Conservation (phyloP, 352 stramenopile genomes). For the Blastocystis sp. region DNA sequence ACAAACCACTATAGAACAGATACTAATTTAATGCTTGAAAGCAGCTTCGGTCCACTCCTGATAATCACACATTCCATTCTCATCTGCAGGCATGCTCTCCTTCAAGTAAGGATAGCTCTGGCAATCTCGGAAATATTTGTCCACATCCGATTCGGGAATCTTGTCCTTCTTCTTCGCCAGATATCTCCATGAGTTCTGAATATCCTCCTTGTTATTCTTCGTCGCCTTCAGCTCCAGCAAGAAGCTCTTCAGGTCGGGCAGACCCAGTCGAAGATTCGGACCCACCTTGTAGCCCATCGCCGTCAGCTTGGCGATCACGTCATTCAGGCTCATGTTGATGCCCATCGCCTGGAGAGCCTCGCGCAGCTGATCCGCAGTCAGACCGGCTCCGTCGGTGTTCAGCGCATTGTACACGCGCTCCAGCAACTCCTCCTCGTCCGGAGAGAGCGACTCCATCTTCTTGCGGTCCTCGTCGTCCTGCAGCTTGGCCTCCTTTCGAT, state of each 20-base stretch:
- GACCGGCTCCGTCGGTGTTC: conserved; percentile 21
- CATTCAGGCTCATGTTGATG: conserved; percentile 49
- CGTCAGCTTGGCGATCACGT: conserved; percentile 43
- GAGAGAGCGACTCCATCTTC: conserved; percentile 37
- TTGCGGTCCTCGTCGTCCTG: conserved; percentile 53
- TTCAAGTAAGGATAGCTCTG: conserved; percentile 54
- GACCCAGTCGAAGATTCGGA: conserved; percentile 5
- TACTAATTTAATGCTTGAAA: conserved; percentile 48
- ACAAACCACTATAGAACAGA: not conserved
- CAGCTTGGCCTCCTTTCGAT: conserved; percentile 47
- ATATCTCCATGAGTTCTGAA: conserved; percentile 55
- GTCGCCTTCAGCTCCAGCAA: conserved; percentile 52
- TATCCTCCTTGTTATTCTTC: conserved; percentile 59
- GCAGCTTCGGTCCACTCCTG: conserved; percentile 50
- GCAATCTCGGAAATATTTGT: conserved; percentile 35
- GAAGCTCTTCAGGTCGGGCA: conserved; percentile 38
- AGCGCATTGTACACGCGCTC: conserved; percentile 35
- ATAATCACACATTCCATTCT: conserved; percentile 40
- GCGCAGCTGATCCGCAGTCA: conserved; percentile 35
- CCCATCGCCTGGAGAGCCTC: conserved; percentile 46
- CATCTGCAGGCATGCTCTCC: conserved; percentile 47
- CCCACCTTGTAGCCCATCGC: conserved; percentile 42
- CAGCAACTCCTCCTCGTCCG: conserved; percentile 18
- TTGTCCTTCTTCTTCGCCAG: conserved; percentile 31
- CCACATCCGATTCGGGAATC: not conserved